Percentiles rank a stretch among this genome's conserved stretches.
These are phyloP conservation scores for Trichosporon sp. DNA, from an alignment of 1,284 basidiomycete genomes.

Conservation along the genomic window DNA sequence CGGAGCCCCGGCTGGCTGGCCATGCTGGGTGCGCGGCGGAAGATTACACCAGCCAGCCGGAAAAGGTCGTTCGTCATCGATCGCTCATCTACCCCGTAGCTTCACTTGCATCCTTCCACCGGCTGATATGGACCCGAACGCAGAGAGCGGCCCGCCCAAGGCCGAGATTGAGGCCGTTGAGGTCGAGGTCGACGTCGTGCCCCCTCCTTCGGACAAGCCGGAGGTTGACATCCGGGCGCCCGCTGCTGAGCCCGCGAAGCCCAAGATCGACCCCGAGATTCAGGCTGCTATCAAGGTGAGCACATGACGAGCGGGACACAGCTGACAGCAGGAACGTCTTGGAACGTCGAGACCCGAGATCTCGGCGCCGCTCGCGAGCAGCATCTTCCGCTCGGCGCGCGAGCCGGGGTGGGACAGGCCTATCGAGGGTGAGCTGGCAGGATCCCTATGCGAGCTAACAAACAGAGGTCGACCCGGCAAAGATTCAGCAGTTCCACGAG, in stretches of 20 bases:
- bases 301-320: not conserved
- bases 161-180: constrained; percentile 36
- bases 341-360: constrained; percentile 8
- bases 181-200: constrained; percentile 38
- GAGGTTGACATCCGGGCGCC: not conserved
- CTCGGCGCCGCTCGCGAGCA: constrained; percentile 12
- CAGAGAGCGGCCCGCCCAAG: constrained; percentile 32
- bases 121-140: constrained; percentile 44
- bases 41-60: not conserved
- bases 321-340: constrained; percentile 14
- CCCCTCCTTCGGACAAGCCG: not conserved
- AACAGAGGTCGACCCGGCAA: constrained; percentile 46
- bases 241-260: constrained; percentile 17
- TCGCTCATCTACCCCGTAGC: not conserved
- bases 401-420: constrained; percentile 16
- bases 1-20: constrained; percentile 2
- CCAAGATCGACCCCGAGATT: constrained; percentile 32
- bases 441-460: not conserved
- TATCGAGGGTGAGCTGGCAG: constrained; percentile 3
- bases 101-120: not conserved
- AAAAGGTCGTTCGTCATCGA: constrained; percentile 2
- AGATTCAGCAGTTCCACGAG: constrained; percentile 63
- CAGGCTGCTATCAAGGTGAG: constrained; percentile 23
- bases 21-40: not conserved
- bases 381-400: constrained; percentile 15